These are phyloP conservation scores for Kodamaea fukazawae DNA, from an alignment of 805 yeast species.

Conservation along the genomic window DNA sequence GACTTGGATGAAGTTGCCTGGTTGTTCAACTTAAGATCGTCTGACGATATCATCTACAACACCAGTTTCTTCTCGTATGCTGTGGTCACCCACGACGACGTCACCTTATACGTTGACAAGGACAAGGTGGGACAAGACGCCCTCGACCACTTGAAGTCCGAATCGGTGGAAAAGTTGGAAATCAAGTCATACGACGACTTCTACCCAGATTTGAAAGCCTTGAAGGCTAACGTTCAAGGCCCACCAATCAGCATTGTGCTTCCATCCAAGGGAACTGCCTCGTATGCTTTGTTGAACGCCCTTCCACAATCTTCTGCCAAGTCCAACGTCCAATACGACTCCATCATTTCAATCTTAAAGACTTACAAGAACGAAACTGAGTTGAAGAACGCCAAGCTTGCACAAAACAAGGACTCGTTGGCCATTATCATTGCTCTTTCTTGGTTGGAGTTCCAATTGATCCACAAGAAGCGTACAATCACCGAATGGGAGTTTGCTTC, in stretches of 20 bases:
- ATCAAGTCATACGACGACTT: conserved; percentile 55
- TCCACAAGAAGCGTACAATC: conserved; percentile 38
- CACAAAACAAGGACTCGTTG: conserved; percentile 83
- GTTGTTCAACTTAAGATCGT: conserved; percentile 81
- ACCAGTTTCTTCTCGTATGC: conserved; percentile 83
- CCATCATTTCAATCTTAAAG: conserved; percentile 51
- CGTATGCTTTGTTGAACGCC: conserved; percentile 29
- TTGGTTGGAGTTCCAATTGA: conserved; percentile 68
- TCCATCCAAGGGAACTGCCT: conserved; percentile 30
- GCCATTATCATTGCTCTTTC: conserved; percentile 72
- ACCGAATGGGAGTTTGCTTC: conserved; percentile 67
- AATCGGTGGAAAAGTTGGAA: conserved; percentile 23
- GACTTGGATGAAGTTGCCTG: conserved; percentile 89
- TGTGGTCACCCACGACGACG: conserved; percentile 30
- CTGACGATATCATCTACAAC: conserved; percentile 70
- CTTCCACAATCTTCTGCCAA: conserved; percentile 31
- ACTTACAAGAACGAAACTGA: conserved; percentile 75
- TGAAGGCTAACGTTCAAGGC: conserved; percentile 17
- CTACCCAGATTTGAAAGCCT: conserved; percentile 51
- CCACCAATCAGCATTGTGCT: conserved; percentile 24
- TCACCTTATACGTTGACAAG: conserved; percentile 55
- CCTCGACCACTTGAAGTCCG: conserved; percentile 20
- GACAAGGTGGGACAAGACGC: conserved; percentile 36
- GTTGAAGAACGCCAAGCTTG: conserved; percentile 62
- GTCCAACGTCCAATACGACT: conserved; percentile 22